A percentile compares a stretch with the other conserved stretches of the same genome.
Evolutionary conservation across 345 rosid genomes (phyloP).

Genomic region (Arabidopsis arenosa): DNA sequence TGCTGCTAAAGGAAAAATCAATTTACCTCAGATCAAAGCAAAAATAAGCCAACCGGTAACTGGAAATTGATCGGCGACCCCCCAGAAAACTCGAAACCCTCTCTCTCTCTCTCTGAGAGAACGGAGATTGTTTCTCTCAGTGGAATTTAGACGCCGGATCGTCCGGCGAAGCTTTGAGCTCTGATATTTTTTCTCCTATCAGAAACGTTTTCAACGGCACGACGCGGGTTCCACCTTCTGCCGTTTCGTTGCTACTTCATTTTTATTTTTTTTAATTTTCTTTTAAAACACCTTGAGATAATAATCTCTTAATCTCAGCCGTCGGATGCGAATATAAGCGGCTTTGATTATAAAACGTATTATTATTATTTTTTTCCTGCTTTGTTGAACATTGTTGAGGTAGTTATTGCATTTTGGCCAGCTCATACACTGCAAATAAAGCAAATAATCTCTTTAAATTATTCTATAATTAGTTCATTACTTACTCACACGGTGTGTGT

Average conservation of each 20-base stretch:
- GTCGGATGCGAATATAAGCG: constrained; percentile 37
- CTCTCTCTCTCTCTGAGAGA: not conserved
- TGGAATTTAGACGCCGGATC: constrained; percentile 40
- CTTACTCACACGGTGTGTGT: constrained; percentile 17
- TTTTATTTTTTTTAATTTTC: not conserved
- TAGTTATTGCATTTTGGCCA: constrained; percentile 37
- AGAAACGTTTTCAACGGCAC: constrained; percentile 44
- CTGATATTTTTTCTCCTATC: not conserved
- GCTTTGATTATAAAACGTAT: not conserved
- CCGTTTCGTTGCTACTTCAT: constrained; percentile 37
- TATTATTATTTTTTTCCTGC: not conserved
- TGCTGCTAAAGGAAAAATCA: not conserved
- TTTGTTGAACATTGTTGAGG: constrained; percentile 1
- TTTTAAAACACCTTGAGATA: too few relatives aligned
- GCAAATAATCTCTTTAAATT: constrained; percentile 19
- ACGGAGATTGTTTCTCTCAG: constrained; percentile 7
- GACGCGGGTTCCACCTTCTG: constrained; percentile 50
- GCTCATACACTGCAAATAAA: constrained; percentile 40
- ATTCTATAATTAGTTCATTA: constrained; percentile 26
- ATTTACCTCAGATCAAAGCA: constrained; percentile 41
- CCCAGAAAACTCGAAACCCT: not conserved
- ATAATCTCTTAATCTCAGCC: constrained; percentile 21
- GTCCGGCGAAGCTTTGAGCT: constrained; percentile 35
- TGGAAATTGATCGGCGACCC: constrained; percentile 10
- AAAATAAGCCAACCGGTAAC: constrained; percentile 4